Conservation (phyloP, 495 filamentous ascomycete species). For the Talaromyces proteolyticus region DNA sequence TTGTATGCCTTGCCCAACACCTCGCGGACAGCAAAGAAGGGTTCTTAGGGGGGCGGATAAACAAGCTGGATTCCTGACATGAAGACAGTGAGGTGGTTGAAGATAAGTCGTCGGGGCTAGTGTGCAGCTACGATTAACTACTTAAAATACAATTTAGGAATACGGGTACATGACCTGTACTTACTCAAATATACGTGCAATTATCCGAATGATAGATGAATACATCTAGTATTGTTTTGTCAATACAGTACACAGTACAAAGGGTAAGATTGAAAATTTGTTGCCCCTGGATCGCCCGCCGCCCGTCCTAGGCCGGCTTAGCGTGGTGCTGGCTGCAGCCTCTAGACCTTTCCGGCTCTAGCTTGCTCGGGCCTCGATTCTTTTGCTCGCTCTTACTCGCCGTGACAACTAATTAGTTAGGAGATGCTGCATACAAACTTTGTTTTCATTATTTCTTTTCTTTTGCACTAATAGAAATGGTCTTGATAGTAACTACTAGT, state of each 20-base stretch:
- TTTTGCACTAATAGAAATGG: no score
- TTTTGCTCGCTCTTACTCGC: no score
- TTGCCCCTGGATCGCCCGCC: not conserved
- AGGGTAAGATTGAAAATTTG: not conserved
- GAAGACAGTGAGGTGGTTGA: slow-evolving; percentile 1
- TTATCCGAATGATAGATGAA: no score
- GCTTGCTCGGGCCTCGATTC: no score
- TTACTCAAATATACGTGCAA: not conserved
- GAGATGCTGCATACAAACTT: no score
- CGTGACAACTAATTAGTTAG: no score
- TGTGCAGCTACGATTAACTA: not conserved
- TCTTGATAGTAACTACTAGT: no score
- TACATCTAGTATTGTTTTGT: no score
- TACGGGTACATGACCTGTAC: not conserved
- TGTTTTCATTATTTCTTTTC: no score
- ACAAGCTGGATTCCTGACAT: slow-evolving; percentile 1
- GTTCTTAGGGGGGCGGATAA: not conserved
- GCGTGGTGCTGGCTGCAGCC: no score
- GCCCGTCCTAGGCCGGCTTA: not conserved
- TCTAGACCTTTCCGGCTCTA: no score
- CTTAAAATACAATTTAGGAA: not conserved
- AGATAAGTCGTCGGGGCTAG: not conserved
- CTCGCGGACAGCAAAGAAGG: not conserved
- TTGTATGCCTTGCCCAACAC: not conserved
- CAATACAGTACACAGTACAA: not conserved